Percentiles rank a stretch among this genome's conserved stretches.
Conservation (phyloP, 2,329 filamentous ascomycete genomes). For the Fusarium xylarioides region DNA sequence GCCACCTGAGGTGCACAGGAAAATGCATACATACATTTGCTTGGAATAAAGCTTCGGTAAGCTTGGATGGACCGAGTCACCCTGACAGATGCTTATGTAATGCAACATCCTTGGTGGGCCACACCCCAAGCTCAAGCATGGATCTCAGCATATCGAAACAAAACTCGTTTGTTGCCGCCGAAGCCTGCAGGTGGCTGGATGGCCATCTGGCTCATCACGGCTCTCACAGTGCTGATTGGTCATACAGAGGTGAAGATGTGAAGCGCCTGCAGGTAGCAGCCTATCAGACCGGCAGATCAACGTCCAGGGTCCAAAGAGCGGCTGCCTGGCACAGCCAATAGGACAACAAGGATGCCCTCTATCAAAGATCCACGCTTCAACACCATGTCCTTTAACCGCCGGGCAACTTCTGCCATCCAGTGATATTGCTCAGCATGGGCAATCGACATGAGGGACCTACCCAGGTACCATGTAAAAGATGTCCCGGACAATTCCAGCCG, state of each 20-base stretch:
- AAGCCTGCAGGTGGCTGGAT: conserved; percentile 51
- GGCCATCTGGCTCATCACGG: conserved; percentile 49
- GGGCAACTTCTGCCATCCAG: conserved; percentile 18
- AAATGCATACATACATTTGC: conserved; percentile 6
- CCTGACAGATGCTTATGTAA: conserved; percentile 14
- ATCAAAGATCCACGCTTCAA: conserved; percentile 36
- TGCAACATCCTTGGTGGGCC: conserved; percentile 18
- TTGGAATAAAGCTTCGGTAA: neutral
- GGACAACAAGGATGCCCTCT: conserved; percentile 13
- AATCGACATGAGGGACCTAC: conserved; percentile 18
- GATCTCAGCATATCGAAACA: conserved; percentile 43
- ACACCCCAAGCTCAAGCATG: neutral
- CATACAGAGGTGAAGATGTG: conserved; percentile 26
- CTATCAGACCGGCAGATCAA: conserved; percentile 39
- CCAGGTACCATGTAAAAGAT: conserved; percentile 24
- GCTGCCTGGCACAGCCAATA: conserved; percentile 31
- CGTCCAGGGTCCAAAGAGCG: conserved; percentile 27
- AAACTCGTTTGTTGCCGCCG: conserved; percentile 55
- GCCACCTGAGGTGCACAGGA: neutral
- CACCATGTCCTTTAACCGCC: conserved; percentile 36
- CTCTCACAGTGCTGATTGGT: conserved; percentile 51
- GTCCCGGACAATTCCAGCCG: conserved; percentile 21
- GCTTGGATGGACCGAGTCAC: neutral
- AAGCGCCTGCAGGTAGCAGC: conserved; percentile 37
- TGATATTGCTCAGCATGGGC: conserved; percentile 15